phyloP scores from a whole-genome alignment of 192 early-diverging fungal genomes.

The Geosiphon pyriformis region DNA sequence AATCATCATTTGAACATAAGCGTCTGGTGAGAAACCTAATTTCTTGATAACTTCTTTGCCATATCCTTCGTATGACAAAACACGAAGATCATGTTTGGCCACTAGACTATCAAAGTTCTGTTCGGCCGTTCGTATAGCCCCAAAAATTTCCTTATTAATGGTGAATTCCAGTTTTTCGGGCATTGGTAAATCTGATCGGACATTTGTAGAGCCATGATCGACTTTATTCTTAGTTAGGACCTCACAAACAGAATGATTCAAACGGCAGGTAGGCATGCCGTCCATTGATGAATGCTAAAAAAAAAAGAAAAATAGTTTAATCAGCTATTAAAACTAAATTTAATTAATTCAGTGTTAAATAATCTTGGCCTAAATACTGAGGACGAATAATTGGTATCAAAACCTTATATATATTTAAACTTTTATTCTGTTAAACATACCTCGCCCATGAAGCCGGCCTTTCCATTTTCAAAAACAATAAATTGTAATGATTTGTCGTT shows the following conservation, averaged over 20 bases:
- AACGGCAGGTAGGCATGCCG: constrained; percentile 81
- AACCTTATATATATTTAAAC: no score
- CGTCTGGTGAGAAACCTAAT: constrained; percentile 73
- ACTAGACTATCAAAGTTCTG: constrained; percentile 76
- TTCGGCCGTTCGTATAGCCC: constrained; percentile 61
- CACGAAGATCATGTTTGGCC: constrained; percentile 73
- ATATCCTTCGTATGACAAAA: constrained; percentile 80
- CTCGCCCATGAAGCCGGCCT: constrained; percentile 92
- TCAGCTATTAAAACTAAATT: neutral
- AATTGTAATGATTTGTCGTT: constrained; percentile 97
- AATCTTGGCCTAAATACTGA: no score
- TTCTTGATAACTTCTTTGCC: constrained; percentile 94
- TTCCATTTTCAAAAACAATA: constrained; percentile 95
- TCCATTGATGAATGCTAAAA: constrained; percentile 85
- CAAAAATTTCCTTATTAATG: constrained; percentile 51
- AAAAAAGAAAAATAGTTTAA: neutral
- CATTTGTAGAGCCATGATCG: constrained; percentile 58
- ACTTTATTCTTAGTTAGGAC: constrained; percentile 61
- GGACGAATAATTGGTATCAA: no score
- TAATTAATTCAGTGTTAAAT: neutral
- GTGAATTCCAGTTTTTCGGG: constrained; percentile 74
- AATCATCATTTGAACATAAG: constrained; percentile 86
- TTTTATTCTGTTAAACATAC: no score
- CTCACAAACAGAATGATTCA: constrained; percentile 78
- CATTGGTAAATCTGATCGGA: constrained; percentile 52